Evolutionary conservation across 2,329 filamentous ascomycete species (phyloP).

Genomic region (Diaporthe destruens): DNA sequence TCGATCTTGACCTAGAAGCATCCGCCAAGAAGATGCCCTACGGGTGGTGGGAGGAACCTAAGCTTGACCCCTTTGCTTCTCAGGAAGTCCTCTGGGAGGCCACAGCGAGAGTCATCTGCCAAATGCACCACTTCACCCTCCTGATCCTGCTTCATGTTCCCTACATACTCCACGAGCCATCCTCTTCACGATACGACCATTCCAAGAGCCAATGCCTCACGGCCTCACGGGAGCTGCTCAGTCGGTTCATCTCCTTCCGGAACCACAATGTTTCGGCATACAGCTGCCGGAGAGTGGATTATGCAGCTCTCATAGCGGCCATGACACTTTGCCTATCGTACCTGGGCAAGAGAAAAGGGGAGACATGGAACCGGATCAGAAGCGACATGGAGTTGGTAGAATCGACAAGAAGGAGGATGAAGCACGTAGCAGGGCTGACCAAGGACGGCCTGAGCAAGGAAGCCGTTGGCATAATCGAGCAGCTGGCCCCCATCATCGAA

Average conservation of each 20-base stretch:
- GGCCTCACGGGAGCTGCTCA: constrained; percentile 64
- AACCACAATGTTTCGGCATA: constrained; percentile 52
- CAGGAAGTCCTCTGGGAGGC: constrained; percentile 47
- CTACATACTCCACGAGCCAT: constrained; percentile 61
- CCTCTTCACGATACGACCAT: constrained; percentile 58
- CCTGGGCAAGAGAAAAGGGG: constrained; percentile 51
- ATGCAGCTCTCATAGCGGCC: constrained; percentile 63
- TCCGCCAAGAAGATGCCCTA: constrained; percentile 56
- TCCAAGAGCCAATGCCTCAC: constrained; percentile 62
- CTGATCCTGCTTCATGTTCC: constrained; percentile 67
- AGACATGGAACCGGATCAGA: constrained; percentile 40
- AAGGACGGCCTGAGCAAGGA: constrained; percentile 58
- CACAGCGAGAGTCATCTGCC: constrained; percentile 57
- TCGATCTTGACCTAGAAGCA: constrained; percentile 62
- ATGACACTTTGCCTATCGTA: constrained; percentile 65
- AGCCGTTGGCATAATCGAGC: constrained; percentile 57
- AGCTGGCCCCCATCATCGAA: constrained; percentile 58
- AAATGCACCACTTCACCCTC: constrained; percentile 64
- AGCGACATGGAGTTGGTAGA: constrained; percentile 55
- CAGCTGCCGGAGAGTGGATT: constrained; percentile 64
- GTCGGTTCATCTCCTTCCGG: constrained; percentile 62
- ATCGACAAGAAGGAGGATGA: constrained; percentile 53
- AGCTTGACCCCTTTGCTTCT: constrained; percentile 44
- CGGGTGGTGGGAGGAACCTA: constrained; percentile 62
- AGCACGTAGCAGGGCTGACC: constrained; percentile 53